A percentile compares a stretch with the other conserved stretches of the same genome.
phyloP scores from a whole-genome alignment of 1,284 basidiomycete genomes.

The Golubevia pallescens region DNA sequence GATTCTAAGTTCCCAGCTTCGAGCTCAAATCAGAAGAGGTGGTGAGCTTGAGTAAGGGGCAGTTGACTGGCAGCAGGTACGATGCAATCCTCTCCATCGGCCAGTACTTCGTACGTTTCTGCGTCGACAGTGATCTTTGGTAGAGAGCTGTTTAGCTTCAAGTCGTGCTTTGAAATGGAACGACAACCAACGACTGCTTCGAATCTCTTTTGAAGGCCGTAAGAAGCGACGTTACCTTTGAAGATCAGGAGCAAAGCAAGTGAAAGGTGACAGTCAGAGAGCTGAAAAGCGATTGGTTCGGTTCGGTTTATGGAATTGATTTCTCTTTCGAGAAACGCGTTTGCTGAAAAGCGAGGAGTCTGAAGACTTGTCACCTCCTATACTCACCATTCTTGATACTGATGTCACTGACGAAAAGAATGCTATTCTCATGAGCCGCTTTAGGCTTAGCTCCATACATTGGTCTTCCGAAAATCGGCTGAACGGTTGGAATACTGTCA shows the following conservation, averaged over 20 bases:
- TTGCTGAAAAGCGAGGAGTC: neutral
- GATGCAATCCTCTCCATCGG: constrained; percentile 35
- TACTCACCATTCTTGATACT: constrained; percentile 72
- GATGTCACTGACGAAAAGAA: constrained; percentile 81
- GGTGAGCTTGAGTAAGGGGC: constrained; percentile 37
- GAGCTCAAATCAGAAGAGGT: constrained; percentile 14
- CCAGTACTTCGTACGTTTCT: constrained; percentile 74
- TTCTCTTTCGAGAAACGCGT: neutral
- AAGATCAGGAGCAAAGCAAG: neutral
- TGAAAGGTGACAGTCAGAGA: neutral
- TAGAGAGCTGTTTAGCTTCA: constrained; percentile 87
- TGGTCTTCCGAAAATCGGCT: constrained; percentile 81
- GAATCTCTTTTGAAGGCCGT: constrained; percentile 76
- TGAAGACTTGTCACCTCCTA: neutral
- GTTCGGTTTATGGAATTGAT: too few species aligned
- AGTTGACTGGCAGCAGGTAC: constrained; percentile 42
- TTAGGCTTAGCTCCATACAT: constrained; percentile 85
- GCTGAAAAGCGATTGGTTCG: neutral
- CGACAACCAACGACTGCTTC: constrained; percentile 82
- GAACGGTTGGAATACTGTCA: constrained; percentile 79
- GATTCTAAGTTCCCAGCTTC: too few species aligned
- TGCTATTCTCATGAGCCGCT: constrained; percentile 79
- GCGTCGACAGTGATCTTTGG: constrained; percentile 89
- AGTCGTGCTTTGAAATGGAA: constrained; percentile 79
- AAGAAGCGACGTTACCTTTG: constrained; percentile 71